phyloP scores from a whole-genome alignment of 768 basidiomycete species.

The Boletus sensibilis region DNA sequence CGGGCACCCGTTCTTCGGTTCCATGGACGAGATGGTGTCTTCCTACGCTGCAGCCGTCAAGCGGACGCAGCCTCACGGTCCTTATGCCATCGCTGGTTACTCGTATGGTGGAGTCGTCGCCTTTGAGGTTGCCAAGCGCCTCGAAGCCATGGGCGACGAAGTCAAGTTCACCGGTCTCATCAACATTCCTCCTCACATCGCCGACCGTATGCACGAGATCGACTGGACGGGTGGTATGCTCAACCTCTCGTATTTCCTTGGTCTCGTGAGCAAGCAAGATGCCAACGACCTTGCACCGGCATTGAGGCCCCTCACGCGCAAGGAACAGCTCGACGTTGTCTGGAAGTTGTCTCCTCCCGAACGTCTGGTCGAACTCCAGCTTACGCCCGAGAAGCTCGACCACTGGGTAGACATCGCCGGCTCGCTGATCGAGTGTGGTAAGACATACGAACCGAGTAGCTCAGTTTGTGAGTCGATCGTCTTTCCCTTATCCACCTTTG shows the following conservation, averaged over 20 bases:
- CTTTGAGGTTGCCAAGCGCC: constrained; percentile 41
- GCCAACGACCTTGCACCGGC: constrained; percentile 21
- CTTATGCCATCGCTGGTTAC: constrained; percentile 45
- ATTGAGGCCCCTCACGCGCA: constrained; percentile 19
- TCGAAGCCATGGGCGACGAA: constrained; percentile 35
- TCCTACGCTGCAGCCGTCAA: constrained; percentile 37
- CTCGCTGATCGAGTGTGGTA: constrained; percentile 33
- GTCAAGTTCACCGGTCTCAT: constrained; percentile 43
- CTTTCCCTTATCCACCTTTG: not conserved
- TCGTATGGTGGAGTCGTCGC: constrained; percentile 46
- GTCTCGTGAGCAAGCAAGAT: constrained; percentile 31
- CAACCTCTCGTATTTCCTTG: constrained; percentile 43
- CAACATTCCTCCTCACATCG: constrained; percentile 43
- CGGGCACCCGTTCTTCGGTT: constrained; percentile 34
- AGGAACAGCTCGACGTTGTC: constrained; percentile 26
- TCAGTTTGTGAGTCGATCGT: constrained; percentile 27
- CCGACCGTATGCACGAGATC: constrained; percentile 43
- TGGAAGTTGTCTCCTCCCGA: constrained; percentile 31
- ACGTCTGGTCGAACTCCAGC: constrained; percentile 28
- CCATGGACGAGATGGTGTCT: constrained; percentile 42
- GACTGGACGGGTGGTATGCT: constrained; percentile 41
- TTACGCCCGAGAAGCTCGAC: constrained; percentile 25
- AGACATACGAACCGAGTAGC: constrained; percentile 23
- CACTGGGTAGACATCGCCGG: constrained; percentile 34
- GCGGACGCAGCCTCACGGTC: constrained; percentile 35